Base-by-base conservation (phyloP, 371 early-diverging fungal species). In the Saksenaea oblongispora region DNA sequence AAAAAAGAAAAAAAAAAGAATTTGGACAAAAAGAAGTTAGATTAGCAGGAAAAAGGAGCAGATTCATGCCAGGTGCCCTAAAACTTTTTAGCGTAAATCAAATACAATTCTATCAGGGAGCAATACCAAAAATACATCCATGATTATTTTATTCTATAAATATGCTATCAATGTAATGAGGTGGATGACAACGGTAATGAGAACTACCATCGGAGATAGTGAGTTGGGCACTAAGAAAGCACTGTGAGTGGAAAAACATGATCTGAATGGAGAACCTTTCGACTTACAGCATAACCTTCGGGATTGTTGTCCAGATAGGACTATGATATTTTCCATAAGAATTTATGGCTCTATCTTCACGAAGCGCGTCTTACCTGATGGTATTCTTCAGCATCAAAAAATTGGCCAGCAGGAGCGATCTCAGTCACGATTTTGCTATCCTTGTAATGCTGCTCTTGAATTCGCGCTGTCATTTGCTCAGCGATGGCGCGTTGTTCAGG, bases 311-410 rank as follows among this genome's bases (percentile, higher is more conserved):
- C 87, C 53, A 97, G 72, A 58, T 97, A 96, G 18, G 34, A 56
- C 61, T 61, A 55, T n/a, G 42, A 41, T 41, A 17, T 14, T 14
- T 14, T 14, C 5, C 42, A 13, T 41, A 5, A 41, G 42, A n/a
- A n/a, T 13, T 41, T 41, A 10, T 34, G 56, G n/a, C 8, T 27
- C 56, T 14, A 31, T 55, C 27, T 2, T 34, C 17, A 31, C 54
- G 18, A 17, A 53, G 13, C 54, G 14, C 17, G 11, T 17, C 37
- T 61, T 63, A 82, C 73, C 73, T 92, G 93, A 68, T 97, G 98
- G 67, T 95, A 95, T 0, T 85, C 91, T 73, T 97, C 97, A 22
- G 93, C 98, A 55, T 88, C 81, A 63, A 82, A 95, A 74, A 91
- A 97, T 18, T 63, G 73, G 15, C 74, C 76, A 2, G 90, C 87